These are phyloP conservation scores for Rhodotorula paludigena DNA, from an alignment of 768 basidiomycete species.

Conservation along the genomic window DNA sequence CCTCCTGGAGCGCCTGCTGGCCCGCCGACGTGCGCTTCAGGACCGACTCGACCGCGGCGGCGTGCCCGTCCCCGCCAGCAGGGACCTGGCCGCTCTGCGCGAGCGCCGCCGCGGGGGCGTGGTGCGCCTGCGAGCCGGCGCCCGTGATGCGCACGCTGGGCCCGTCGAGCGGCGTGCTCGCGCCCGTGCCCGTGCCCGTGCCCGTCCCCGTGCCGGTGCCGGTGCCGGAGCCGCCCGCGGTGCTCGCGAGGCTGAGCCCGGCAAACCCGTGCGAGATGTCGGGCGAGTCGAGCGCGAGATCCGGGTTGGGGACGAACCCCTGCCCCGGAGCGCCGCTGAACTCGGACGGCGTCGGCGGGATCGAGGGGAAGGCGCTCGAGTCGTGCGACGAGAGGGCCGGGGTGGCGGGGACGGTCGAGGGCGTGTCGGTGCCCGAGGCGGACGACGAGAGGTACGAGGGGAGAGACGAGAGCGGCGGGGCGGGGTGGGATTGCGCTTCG, in stretches of 20 bases:
- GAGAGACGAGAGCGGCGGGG: neutral
- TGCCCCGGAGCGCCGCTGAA: neutral
- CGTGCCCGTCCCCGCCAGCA: neutral
- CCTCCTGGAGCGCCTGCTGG: conserved; percentile 13
- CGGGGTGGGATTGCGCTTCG: neutral
- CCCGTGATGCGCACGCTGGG: neutral
- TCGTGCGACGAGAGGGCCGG: conserved; percentile 5
- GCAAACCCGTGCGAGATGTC: conserved; percentile 6
- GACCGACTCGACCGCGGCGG: conserved; percentile 2
- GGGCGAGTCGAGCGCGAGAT: conserved; percentile 16
- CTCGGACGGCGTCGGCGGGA: conserved; percentile 2
- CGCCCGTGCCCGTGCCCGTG: too few species aligned
- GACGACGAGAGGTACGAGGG: neutral
- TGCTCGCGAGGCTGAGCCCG: conserved; percentile 6
- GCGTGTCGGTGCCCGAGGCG: neutral
- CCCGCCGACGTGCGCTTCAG: conserved; percentile 19
- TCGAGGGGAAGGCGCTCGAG: neutral
- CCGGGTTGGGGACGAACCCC: neutral
- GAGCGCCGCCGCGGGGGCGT: neutral
- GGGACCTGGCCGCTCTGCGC: neutral
- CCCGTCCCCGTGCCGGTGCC: too few species aligned
- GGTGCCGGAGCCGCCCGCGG: neutral
- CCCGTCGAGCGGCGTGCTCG: neutral
- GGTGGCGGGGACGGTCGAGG: conserved; percentile 1
- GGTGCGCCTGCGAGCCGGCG: neutral